Percentiles rank a stretch among this genome's conserved stretches.
These are phyloP conservation scores for Calycina herbarum DNA, from an alignment of 2,329 filamentous ascomycete species.

Conservation along the genomic window DNA sequence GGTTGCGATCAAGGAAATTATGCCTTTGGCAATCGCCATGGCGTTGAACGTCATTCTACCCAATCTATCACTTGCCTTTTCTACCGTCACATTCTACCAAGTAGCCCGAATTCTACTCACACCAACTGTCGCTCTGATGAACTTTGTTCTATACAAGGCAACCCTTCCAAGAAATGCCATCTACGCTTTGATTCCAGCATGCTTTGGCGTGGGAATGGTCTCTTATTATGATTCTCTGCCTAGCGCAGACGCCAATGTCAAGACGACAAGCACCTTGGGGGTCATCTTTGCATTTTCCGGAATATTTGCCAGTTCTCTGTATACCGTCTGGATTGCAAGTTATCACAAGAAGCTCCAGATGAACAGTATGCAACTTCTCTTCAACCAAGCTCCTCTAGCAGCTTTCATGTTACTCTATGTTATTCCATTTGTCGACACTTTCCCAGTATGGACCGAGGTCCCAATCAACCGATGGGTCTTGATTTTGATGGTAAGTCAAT, in stretches of 20 bases:
- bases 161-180: constrained; percentile 55
- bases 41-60: constrained; percentile 68
- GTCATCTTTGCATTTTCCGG: constrained; percentile 64
- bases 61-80: constrained; percentile 67
- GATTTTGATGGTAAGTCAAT: constrained; percentile 53
- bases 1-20: constrained; percentile 54
- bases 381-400: constrained; percentile 66
- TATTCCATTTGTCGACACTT: constrained; percentile 65
- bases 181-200: constrained; percentile 58
- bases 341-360: constrained; percentile 66
- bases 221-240: constrained; percentile 68
- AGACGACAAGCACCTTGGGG: constrained; percentile 58
- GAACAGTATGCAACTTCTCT: constrained; percentile 67
- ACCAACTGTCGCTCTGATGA: constrained; percentile 64
- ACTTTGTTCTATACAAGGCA: constrained; percentile 59
- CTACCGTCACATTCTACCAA: constrained; percentile 69
- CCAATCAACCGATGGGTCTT: constrained; percentile 54
- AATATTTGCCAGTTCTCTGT: constrained; percentile 65
- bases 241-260: constrained; percentile 47
- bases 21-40: constrained; percentile 68
- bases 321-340: constrained; percentile 68
- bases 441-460: constrained; percentile 56
- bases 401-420: constrained; percentile 63
- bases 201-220: constrained; percentile 63
- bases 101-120: constrained; percentile 67